These are phyloP conservation scores for Acanthamoeba culbertsoni DNA, from an alignment of 208 protist genomes.

Conservation along the genomic window DNA sequence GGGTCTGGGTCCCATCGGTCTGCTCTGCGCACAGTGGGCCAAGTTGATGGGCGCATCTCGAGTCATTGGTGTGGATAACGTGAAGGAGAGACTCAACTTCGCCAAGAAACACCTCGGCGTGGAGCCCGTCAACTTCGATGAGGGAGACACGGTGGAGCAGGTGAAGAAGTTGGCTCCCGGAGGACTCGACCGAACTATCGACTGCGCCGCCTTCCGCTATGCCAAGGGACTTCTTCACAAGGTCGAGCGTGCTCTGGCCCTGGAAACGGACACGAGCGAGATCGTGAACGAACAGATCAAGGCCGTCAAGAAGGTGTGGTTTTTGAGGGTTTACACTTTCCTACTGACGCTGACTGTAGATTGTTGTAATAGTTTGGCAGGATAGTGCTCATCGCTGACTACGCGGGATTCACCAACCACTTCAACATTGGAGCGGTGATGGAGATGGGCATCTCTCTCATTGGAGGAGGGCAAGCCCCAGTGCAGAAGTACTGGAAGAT, in stretches of 20 bases:
- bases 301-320: conserved; percentile 38
- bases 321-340: not conserved
- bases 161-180: conserved; percentile 45
- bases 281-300: conserved; percentile 67
- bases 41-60: conserved; percentile 48
- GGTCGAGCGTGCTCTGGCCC: conserved; percentile 57
- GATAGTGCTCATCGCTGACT: conserved; percentile 70
- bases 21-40: conserved; percentile 56
- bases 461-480: conserved; percentile 28
- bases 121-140: conserved; percentile 63
- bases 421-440: conserved; percentile 74
- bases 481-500: conserved; percentile 68
- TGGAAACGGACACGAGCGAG: conserved; percentile 70
- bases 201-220: conserved; percentile 71
- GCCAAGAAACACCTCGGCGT: conserved; percentile 46
- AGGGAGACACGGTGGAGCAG: conserved; percentile 58
- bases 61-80: conserved; percentile 69
- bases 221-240: conserved; percentile 56
- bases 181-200: conserved; percentile 65
- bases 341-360: not conserved
- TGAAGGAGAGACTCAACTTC: conserved; percentile 52
- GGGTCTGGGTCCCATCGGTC: conserved; percentile 69
- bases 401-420: conserved; percentile 66
- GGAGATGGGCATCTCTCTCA: conserved; percentile 64
- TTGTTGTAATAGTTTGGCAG: not conserved